Percentiles rank a stretch among this genome's conserved stretches.
Evolutionary conservation across 2,329 filamentous ascomycete species (phyloP).

Genomic region (Grosmannia penicillata): DNA sequence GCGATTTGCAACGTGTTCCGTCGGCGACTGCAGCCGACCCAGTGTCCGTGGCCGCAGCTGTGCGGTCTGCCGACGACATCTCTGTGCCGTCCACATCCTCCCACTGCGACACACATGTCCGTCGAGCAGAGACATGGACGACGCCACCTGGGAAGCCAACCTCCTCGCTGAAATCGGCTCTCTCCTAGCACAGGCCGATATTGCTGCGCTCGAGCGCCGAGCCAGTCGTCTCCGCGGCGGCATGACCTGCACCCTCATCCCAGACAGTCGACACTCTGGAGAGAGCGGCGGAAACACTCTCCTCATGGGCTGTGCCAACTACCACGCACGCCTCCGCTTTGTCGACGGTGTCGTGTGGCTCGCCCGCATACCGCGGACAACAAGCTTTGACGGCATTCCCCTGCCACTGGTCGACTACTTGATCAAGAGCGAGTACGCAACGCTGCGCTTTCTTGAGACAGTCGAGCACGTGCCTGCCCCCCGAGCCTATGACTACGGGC

Average conservation of each 20-base stretch:
- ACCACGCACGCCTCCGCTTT: slow-evolving; percentile 3
- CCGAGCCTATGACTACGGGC: neutral
- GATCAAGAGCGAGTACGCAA: slow-evolving; percentile 5
- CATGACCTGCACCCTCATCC: neutral
- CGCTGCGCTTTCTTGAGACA: slow-evolving; percentile 3
- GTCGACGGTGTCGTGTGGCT: slow-evolving; percentile 4
- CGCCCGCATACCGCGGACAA: slow-evolving; percentile 1
- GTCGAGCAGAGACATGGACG: neutral
- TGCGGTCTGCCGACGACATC: neutral
- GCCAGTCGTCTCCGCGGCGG: neutral
- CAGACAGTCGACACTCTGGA: no score
- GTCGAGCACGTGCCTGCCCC: neutral
- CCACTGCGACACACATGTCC: neutral
- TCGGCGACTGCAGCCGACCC: neutral
- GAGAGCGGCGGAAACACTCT: neutral
- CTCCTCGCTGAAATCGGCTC: neutral
- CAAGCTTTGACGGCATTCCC: neutral
- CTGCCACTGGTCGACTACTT: neutral
- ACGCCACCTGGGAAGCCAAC: neutral
- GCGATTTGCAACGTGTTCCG: slow-evolving; percentile 1
- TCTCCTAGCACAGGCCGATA: neutral
- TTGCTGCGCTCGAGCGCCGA: neutral
- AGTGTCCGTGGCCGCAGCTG: slow-evolving; percentile 2
- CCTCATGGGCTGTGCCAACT: slow-evolving; percentile 5
- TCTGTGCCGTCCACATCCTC: slow-evolving; percentile 1